Evolutionary conservation across 2,329 filamentous ascomycete species (phyloP).

Genomic region (Ceratocystis smalleyi): DNA sequence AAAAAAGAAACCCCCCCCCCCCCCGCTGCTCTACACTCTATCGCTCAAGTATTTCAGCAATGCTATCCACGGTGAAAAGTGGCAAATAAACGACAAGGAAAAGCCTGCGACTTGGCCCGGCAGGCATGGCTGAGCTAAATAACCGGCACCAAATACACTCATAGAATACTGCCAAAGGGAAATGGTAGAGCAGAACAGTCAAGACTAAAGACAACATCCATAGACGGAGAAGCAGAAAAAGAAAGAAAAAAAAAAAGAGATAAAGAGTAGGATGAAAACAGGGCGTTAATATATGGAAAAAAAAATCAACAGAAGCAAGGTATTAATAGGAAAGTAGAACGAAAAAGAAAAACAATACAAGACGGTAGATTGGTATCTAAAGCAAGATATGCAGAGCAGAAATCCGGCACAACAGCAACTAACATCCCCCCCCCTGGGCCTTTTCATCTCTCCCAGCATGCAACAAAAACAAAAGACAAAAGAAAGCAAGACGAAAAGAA

Average conservation of each 20-base stretch:
- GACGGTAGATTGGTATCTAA: slow-evolving; percentile 13
- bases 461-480: not conserved
- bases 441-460: not conserved
- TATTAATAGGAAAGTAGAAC: not conserved
- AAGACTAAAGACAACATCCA: not conserved
- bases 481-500: not conserved
- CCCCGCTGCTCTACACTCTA: too few species aligned
- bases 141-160: not conserved
- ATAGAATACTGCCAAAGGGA: not conserved
- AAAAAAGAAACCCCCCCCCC: too few species aligned
- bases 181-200: not conserved
- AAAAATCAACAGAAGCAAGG: not conserved
- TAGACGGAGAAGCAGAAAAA: not conserved
- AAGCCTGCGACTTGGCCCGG: not conserved
- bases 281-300: not conserved
- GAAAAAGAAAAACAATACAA: slow-evolving; percentile 1
- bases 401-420: not conserved
- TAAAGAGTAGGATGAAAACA: not conserved
- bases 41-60: too few species aligned
- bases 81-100: not conserved
- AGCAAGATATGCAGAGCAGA: slow-evolving; percentile 7
- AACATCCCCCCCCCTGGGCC: not conserved
- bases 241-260: not conserved
- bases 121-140: not conserved
- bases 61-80: too few species aligned